Evolutionary conservation across 2,329 filamentous ascomycete genomes (phyloP), one percentile per base, ranked within the genome.

Genomic region (Rhynchosporium secalis): DNA sequence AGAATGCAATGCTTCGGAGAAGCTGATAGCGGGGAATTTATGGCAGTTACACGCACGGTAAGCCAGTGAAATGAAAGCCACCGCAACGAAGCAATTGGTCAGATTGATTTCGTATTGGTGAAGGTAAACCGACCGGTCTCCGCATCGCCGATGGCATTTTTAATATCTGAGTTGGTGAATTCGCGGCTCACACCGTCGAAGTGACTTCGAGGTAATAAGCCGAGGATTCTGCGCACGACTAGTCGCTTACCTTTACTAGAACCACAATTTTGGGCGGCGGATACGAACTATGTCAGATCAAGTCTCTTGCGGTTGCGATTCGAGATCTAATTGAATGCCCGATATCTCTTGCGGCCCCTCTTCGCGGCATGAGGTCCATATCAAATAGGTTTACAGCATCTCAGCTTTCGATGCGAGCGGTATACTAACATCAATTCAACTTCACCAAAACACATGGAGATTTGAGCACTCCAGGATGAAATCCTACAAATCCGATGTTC

Each of bases 311-410:
- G 51, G 13, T 40, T 54, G 36, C n/a, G 40, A 10, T 33, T 41
- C 51, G 36, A 54, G 33, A 54, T 20, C 4, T 54, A 33, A 54
- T 54, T 54, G 51, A 54, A 13, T 15, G n/a, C 15, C 29, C 20
- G n/a, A 41, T 54, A 8, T 28, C 40, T 33, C 51, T 20, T 20
- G 28, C 31, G 36, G 26, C 36, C 12, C 12, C 4, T 41, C 12
- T 38, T 3, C 36, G 33, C 51, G 51, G 51, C 33, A 20, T 54
- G 2, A 9, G 20, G 15, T 41, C 51, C 33, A 41, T 5, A 41
- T 54, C 12, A 20, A 28, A 33, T 41, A 54, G 40, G 51, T 41
- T 20, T 13, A 41, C 51, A 28, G 26, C 20, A 26, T 3, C 5
- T 41, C 20, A 26, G 4, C 5, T 26, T 38, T 33, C 6, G 33